Evolutionary conservation across 177 flowering plant genomes (phyloP).

Genomic region (Vitis hybrid): DNA sequence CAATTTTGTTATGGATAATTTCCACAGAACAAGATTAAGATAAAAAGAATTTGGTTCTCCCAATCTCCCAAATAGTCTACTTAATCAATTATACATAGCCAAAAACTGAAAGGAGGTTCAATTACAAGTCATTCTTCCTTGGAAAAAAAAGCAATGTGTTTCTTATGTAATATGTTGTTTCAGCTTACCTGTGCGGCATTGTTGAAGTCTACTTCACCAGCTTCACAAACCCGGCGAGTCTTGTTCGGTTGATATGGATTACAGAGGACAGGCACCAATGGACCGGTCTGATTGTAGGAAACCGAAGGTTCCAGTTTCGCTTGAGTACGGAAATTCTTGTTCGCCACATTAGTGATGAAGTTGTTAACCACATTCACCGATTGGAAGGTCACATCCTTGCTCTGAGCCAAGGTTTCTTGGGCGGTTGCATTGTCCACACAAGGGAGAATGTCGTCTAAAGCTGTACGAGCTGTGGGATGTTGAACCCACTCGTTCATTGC

Average conservation of each 20-base stretch:
- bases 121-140: no score
- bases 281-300: constrained; percentile 45
- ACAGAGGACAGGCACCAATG: constrained; percentile 37
- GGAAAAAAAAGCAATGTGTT: no score
- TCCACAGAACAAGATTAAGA: no score
- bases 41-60: no score
- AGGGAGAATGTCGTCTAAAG: constrained; percentile 40
- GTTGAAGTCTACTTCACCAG: constrained; percentile 26
- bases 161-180: background rate
- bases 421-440: constrained; percentile 33
- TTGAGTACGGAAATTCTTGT: constrained; percentile 18
- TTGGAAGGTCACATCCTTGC: constrained; percentile 20
- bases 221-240: constrained; percentile 19
- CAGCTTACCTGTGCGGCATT: constrained; percentile 31
- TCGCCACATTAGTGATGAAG: constrained; percentile 23
- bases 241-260: constrained; percentile 25
- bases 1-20: no score
- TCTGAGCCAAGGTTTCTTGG: constrained; percentile 14
- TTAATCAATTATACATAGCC: no score
- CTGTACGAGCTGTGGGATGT: constrained; percentile 34
- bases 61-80: no score
- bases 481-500: constrained; percentile 45
- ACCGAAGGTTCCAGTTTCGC: constrained; percentile 1
- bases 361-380: constrained; percentile 15
- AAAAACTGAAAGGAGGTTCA: no score